Conservation (phyloP, 495 filamentous ascomycete genomes). For the Trichoderma virens region DNA sequence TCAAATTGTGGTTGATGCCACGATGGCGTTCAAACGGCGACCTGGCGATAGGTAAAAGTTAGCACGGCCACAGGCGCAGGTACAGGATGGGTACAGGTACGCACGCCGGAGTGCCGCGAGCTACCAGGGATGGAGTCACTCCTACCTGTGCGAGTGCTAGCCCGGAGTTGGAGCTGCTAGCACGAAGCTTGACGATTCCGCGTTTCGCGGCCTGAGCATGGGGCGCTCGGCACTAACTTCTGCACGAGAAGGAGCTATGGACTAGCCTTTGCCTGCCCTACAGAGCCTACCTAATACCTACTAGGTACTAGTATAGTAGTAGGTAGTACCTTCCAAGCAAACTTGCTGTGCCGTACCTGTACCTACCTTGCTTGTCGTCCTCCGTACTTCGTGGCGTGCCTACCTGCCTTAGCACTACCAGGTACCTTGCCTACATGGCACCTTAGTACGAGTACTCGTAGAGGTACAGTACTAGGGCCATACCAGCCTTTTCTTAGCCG, state of each 20-base stretch:
- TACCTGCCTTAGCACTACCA: background rate
- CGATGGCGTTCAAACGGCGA: conserved; percentile 2
- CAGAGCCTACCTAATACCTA: too few species aligned
- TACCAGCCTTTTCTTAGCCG: too few species aligned
- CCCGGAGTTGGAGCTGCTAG: background rate
- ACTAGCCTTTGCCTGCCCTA: background rate
- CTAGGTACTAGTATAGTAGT: too few species aligned
- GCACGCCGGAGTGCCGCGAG: background rate
- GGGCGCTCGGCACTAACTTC: conserved; percentile 5
- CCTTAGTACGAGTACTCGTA: too few species aligned
- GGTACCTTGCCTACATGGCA: background rate
- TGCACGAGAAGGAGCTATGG: background rate
- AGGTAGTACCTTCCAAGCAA: too few species aligned
- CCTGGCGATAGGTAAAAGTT: background rate
- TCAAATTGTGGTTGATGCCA: background rate
- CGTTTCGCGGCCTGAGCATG: conserved; percentile 1
- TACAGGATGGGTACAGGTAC: background rate
- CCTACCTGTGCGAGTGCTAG: background rate
- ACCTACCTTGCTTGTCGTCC: too few species aligned
- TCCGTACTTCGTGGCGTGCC: too few species aligned
- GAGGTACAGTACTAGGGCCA: too few species aligned
- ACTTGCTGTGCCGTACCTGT: too few species aligned
- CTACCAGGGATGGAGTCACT: background rate
- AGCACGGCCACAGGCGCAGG: background rate
- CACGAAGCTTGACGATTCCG: conserved; percentile 6